These are phyloP conservation scores for Fusarium keratoplasticum DNA, from an alignment of 2,329 filamentous ascomycete species.

Conservation along the genomic window DNA sequence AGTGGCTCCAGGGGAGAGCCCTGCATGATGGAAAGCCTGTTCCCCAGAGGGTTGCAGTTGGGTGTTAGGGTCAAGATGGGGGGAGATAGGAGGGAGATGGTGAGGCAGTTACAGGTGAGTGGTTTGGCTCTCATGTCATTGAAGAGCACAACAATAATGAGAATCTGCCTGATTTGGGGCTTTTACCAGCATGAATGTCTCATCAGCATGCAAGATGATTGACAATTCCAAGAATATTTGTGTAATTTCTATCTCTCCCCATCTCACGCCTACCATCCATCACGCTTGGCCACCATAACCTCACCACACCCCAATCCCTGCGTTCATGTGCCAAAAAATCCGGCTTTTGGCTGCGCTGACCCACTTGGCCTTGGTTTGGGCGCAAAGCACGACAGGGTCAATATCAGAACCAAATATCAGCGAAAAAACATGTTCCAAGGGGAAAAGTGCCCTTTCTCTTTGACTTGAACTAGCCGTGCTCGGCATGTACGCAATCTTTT, in stretches of 20 bases:
- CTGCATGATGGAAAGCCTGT: slow-evolving; percentile 30
- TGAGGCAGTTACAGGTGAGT: not conserved
- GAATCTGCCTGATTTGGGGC: not conserved
- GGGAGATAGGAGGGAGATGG: slow-evolving; percentile 11
- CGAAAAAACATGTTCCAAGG: not conserved
- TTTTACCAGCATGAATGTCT: not conserved
- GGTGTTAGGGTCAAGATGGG: slow-evolving; percentile 20
- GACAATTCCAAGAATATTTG: not conserved
- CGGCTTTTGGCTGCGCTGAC: slow-evolving; percentile 37
- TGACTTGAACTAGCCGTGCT: not conserved
- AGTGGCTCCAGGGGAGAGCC: slow-evolving; percentile 33
- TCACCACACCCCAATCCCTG: slow-evolving; percentile 31
- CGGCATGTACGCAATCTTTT: slow-evolving; percentile 21
- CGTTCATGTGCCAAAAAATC: slow-evolving; percentile 33
- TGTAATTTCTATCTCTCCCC: slow-evolving; percentile 7
- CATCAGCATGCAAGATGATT: not conserved
- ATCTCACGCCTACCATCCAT: slow-evolving; percentile 13
- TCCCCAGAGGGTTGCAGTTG: not conserved
- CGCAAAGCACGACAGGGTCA: slow-evolving; percentile 5
- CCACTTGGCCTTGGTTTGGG: slow-evolving; percentile 43
- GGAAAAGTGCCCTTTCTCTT: slow-evolving; percentile 5
- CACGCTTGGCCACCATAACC: slow-evolving; percentile 7
- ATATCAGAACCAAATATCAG: slow-evolving; percentile 8
- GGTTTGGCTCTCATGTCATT: not conserved
- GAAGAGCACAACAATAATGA: not conserved